A percentile compares a stretch with the other conserved stretches of the same genome.
These are phyloP conservation scores for Candida koratica DNA, from an alignment of 805 yeast genomes.

Conservation along the genomic window DNA sequence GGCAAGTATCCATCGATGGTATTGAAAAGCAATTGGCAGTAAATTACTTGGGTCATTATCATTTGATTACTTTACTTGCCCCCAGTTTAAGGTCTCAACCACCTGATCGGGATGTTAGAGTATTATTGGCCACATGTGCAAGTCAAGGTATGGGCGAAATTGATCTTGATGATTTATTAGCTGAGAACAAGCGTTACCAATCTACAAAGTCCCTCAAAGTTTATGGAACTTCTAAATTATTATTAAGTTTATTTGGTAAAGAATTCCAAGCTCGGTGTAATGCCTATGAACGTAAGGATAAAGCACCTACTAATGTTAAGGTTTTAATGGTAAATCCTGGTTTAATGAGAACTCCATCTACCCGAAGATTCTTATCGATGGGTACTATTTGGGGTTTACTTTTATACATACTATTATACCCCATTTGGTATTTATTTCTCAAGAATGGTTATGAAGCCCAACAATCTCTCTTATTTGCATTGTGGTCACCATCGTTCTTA, in stretches of 20 bases:
- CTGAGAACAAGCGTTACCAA: slow-evolving; percentile 59
- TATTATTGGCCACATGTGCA: slow-evolving; percentile 74
- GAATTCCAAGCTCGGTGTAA: slow-evolving; percentile 70
- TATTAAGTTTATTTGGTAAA: slow-evolving; percentile 68
- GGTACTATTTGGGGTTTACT: slow-evolving; percentile 67
- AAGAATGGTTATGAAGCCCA: slow-evolving; percentile 77
- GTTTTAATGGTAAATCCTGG: slow-evolving; percentile 88
- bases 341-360: slow-evolving; percentile 80
- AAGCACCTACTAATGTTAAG: slow-evolving; percentile 63
- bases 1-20: slow-evolving; percentile 74
- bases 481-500: slow-evolving; percentile 67
- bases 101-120: slow-evolving; percentile 88
- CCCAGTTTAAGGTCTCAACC: slow-evolving; percentile 88
- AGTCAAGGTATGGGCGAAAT: slow-evolving; percentile 71
- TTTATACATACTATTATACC: slow-evolving; percentile 63
- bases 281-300: slow-evolving; percentile 62
- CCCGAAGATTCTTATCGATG: slow-evolving; percentile 70
- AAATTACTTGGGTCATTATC: slow-evolving; percentile 79
- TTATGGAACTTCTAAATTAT: slow-evolving; percentile 78
- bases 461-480: slow-evolving; percentile 67
- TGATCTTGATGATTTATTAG: slow-evolving; percentile 60
- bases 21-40: slow-evolving; percentile 80
- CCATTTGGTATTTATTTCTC: slow-evolving; percentile 76
- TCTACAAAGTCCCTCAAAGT: slow-evolving; percentile 63
- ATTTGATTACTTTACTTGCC: slow-evolving; percentile 70